Conservation (phyloP, 2,329 filamentous ascomycete species). For the Penicillium sp. region DNA sequence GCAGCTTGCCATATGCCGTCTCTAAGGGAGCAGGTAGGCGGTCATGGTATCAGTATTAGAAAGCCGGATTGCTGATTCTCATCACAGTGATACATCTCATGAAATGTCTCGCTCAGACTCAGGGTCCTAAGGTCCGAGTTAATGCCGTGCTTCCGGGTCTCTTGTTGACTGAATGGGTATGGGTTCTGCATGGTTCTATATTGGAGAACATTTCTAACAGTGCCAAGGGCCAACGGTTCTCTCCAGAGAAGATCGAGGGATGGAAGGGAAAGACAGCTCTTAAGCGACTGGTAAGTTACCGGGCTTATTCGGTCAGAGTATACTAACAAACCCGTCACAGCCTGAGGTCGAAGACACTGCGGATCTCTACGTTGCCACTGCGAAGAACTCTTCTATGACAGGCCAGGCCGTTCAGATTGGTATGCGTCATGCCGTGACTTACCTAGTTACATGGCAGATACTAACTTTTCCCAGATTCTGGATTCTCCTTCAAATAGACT, state of each 20-base stretch:
- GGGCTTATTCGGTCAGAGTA: background rate
- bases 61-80: constrained; percentile 1
- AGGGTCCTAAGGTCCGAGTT: constrained; percentile 59
- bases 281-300: constrained; percentile 51
- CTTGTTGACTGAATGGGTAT: constrained; percentile 64
- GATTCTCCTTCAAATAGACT: constrained; percentile 25
- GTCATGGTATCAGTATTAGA: constrained; percentile 5
- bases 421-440: constrained; percentile 17
- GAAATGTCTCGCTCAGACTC: constrained; percentile 59
- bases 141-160: constrained; percentile 63
- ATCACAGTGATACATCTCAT: constrained; percentile 57
- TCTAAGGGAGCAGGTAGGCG: constrained; percentile 65
- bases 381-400: constrained; percentile 46
- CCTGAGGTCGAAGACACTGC: constrained; percentile 43
- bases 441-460: constrained; percentile 4
- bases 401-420: constrained; percentile 44
- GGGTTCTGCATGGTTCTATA: constrained; percentile 3
- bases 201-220: constrained; percentile 1
- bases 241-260: constrained; percentile 52
- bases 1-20: constrained; percentile 67
- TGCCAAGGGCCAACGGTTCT: constrained; percentile 52
- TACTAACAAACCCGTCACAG: constrained; percentile 18
- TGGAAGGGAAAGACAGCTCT: constrained; percentile 56
- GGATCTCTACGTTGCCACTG: constrained; percentile 38
- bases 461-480: constrained; percentile 27